phyloP scores from a whole-genome alignment of 495 filamentous ascomycete genomes.

The Penicilliopsis zonata region DNA sequence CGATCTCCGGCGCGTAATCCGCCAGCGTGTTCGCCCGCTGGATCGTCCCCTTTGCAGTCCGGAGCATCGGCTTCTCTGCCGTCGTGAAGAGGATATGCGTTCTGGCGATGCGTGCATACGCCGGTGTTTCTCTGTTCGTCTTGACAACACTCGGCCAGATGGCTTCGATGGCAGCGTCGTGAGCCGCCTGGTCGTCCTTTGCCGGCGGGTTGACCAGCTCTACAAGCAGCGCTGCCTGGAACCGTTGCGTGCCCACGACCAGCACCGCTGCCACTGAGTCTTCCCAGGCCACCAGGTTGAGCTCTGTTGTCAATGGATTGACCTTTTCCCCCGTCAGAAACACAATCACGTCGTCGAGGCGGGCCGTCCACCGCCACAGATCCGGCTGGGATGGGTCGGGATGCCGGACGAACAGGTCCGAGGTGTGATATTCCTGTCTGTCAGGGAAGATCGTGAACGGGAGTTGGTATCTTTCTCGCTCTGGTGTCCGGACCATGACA shows the following conservation, averaged over 20 bases:
- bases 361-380: conserved; percentile 35
- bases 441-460: conserved; percentile 41
- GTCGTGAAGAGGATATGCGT: conserved; percentile 3
- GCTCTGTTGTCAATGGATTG: conserved; percentile 39
- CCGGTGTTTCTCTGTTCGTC: conserved; percentile 34
- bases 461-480: conserved; percentile 26
- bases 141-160: conserved; percentile 19
- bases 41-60: conserved; percentile 32
- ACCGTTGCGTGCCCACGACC: conserved; percentile 35
- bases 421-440: conserved; percentile 33
- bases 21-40: conserved; percentile 13
- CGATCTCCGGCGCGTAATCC: conserved; percentile 23
- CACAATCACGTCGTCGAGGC: conserved; percentile 44
- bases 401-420: conserved; percentile 39
- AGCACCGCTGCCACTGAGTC: too few relatives aligned
- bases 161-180: conserved; percentile 7
- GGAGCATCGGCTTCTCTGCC: conserved; percentile 17
- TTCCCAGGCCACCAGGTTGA: too few relatives aligned
- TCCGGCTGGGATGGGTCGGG: conserved; percentile 24
- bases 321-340: conserved; percentile 47
- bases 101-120: conserved; percentile 17
- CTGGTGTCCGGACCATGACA: conserved; percentile 29
- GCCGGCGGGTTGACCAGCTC: conserved; percentile 23
- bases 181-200: conserved; percentile 5
- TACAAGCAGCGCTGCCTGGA: conserved; percentile 37